Evolutionary conservation across 2,329 filamentous ascomycete species (phyloP), one percentile per base, ranked within the genome.

Genomic region (Alternaria dauci): DNA sequence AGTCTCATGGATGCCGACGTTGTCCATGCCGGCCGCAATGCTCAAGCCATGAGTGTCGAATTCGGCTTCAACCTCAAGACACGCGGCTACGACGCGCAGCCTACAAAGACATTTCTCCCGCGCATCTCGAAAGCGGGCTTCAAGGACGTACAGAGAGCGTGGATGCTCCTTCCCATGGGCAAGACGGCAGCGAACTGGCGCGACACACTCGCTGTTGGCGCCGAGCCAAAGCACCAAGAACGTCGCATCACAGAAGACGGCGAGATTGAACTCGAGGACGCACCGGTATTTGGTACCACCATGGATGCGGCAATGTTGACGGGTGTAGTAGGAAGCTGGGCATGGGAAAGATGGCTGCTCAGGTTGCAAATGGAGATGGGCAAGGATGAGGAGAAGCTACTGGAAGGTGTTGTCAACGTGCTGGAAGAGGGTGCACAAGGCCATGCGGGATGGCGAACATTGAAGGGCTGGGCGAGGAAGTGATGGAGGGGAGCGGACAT

Each of bases 331-430:
- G 95, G 93, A 5, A 89, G 91, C 26, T 95, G 93, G 89, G 89
- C 89, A 76, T 99, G 94, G 94, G 95, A 99, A 85, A 91, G 92
- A 77, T 99, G 95, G 95, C 86, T 98, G 78, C 81, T 97, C 68
- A 92, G 93, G 73, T 86, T 94, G 71, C 91, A 95, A 81, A 87
- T 90, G 81, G 94, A 97, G 82, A 95, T 92, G 74, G 91, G 91
- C 26, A 89, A 92, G 74, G 82, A 83, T 34, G 82, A 84, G 58
- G 77, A 80, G 47, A 81, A 79, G 59, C 76, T 86, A 54, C 71
- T 88, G 52, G 84, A 87, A 59, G 85, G 85, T 26, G 82, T 88
- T 18, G 83, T 85, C 20, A 81, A 82, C 62, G 82, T 87, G 23
- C 81, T 89, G 59, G 86, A 88, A 65, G 87, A 89, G 69, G 86